phyloP scores from a whole-genome alignment of 1,284 basidiomycete genomes.

The Moniliophthora roreri region DNA sequence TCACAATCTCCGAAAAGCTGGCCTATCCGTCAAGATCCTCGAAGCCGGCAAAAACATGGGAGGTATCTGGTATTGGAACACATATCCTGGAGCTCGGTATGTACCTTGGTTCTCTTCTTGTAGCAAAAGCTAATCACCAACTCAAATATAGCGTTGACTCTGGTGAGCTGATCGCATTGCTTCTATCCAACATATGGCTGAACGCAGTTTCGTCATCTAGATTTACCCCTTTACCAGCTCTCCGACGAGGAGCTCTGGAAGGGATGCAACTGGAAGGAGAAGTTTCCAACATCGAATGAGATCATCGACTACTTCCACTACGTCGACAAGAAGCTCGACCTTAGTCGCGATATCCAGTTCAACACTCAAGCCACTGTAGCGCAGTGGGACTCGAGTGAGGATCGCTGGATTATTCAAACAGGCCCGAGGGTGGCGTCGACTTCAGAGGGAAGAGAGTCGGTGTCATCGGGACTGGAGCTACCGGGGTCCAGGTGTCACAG shows the following conservation, averaged over 20 bases:
- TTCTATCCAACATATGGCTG: background rate
- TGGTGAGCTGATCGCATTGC: background rate
- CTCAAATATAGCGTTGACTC: background rate
- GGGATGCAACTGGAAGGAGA: conserved; percentile 11
- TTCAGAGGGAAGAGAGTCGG: conserved; percentile 23
- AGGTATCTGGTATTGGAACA: conserved; percentile 27
- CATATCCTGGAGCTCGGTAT: conserved; percentile 21
- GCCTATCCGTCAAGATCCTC: conserved; percentile 22
- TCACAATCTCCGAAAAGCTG: conserved; percentile 19
- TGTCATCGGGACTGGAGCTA: conserved; percentile 27
- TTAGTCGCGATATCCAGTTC: conserved; percentile 11
- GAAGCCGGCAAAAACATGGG: conserved; percentile 22
- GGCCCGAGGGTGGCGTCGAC: conserved; percentile 22
- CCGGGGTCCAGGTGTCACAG: conserved; percentile 28
- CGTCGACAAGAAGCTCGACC: conserved; percentile 12
- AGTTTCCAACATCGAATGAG: conserved; percentile 12
- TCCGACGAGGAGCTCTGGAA: conserved; percentile 10
- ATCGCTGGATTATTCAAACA: conserved; percentile 12
- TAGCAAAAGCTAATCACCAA: too few species aligned
- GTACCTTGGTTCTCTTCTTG: too few species aligned
- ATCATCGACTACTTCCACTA: conserved; percentile 14
- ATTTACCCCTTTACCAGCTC: conserved; percentile 14
- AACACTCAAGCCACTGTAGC: conserved; percentile 14
- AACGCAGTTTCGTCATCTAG: conserved; percentile 4
- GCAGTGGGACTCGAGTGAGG: conserved; percentile 8